Base-by-base conservation (phyloP, 768 basidiomycete species). In the Cubamyces sp. region DNA sequence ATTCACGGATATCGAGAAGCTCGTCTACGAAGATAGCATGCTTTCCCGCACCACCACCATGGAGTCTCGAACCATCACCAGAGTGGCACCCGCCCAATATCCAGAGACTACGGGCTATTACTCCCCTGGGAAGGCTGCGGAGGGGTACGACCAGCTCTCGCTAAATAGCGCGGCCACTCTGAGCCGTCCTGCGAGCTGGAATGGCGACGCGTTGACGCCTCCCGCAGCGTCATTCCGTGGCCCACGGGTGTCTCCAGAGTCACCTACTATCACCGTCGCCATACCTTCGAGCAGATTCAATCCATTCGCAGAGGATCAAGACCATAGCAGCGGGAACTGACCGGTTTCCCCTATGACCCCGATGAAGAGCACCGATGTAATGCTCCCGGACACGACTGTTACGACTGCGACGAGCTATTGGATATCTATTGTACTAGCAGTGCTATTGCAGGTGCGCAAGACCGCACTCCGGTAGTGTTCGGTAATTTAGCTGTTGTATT, bases 1-100 rank as follows among this genome's bases (percentile, higher is more conserved):
- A 14, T 37, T 57, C 40, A 52, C 55, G 14, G 61, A 62, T 25
- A 39, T 62, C 14, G 61, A 62, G 55, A 62, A 57, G 54, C 28
- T 56, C 40, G 19, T 48, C 18, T 40, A 48, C 39, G 40, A 56
- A 9, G 54, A 46, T 9, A 52, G 40, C 30, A 30, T 45, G 30
- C 25, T 51, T 5, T 21, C 54, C 3, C 54, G 42, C 21, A 47
- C 46, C 1, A 18, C 25, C 4, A 23, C 42, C 9, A 23, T 9
- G 1, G 19, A 18, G 9, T 34, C 54, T 11, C 28, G 28, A 1
- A 40, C 39, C 12, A 14, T 51, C 3, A 14, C 28, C 0, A 30
- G 28, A 30, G 42, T 19, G 9, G 54, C 28, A 5, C 9, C 54
- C 3, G 23, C 55, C 7, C 49, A 11, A 1, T 57, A 62, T 41